phyloP scores from a whole-genome alignment of 257 asterid species.

The Fraxinus pennsylvanica region DNA sequence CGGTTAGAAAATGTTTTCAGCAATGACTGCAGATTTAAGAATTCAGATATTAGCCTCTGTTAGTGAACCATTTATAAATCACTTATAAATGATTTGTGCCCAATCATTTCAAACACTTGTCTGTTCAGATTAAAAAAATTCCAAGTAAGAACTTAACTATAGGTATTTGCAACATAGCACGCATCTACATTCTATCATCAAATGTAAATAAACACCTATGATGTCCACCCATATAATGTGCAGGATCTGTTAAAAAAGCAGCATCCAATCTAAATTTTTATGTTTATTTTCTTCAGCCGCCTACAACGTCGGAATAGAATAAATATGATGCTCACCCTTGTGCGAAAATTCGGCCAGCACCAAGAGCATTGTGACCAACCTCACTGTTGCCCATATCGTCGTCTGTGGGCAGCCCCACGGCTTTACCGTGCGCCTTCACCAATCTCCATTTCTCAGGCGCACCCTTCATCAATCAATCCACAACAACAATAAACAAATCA shows the following conservation, averaged over 20 bases:
- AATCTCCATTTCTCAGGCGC: slow-evolving; percentile 96
- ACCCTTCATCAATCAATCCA: slow-evolving; percentile 54
- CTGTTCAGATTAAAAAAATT: background rate
- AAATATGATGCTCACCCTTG: slow-evolving; percentile 70
- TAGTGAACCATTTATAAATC: too few species aligned
- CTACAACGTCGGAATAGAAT: background rate
- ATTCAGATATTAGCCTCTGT: background rate
- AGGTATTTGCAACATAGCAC: background rate
- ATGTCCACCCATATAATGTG: background rate
- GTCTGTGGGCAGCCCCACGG: slow-evolving; percentile 95
- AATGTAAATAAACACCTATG: background rate
- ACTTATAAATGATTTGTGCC: background rate
- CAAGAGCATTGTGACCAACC: slow-evolving; percentile 99
- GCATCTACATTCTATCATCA: background rate
- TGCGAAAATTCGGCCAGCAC: slow-evolving; percentile 96
- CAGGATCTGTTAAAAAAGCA: background rate
- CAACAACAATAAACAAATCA: slow-evolving; percentile 23
- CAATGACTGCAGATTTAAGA: background rate
- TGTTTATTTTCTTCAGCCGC: background rate
- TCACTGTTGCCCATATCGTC: slow-evolving; percentile 99
- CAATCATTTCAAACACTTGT: background rate
- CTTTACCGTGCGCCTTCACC: slow-evolving; percentile 92
- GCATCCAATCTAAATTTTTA: background rate
- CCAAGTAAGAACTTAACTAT: background rate
- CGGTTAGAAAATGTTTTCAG: background rate